These are phyloP conservation scores for Aphanomyces euteiches DNA, from an alignment of 352 stramenopile genomes.

Conservation along the genomic window DNA sequence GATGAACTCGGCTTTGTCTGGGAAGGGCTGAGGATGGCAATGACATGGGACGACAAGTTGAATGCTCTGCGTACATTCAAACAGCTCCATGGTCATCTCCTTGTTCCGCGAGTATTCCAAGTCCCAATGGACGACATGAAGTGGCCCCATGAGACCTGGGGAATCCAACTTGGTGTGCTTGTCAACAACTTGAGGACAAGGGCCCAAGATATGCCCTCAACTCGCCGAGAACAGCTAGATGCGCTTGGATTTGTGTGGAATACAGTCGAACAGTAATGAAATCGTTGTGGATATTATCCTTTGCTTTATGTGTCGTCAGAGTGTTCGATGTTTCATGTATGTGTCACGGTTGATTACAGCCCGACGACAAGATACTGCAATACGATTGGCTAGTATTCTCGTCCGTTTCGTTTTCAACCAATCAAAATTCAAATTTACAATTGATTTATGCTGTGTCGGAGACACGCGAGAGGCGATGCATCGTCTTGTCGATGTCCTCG, in stretches of 20 bases:
- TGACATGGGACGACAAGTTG: neutral
- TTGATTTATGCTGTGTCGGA: constrained; percentile 72
- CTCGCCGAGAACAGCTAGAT: neutral
- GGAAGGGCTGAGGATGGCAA: neutral
- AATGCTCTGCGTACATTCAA: neutral
- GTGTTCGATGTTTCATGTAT: no score
- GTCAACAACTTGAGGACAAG: neutral
- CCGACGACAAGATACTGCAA: no score
- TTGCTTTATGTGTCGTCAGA: no score
- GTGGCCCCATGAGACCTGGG: neutral
- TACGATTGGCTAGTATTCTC: no score
- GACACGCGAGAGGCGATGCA: constrained; percentile 53
- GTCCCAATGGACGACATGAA: neutral
- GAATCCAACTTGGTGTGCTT: neutral
- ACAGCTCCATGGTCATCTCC: neutral
- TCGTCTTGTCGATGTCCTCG: constrained; percentile 77
- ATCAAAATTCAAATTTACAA: constrained; percentile 2
- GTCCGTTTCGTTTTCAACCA: neutral
- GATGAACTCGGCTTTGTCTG: neutral
- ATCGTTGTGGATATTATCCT: no score
- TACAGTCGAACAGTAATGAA: no score
- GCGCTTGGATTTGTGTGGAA: constrained; percentile 7
- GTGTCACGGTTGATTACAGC: no score
- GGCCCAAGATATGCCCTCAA: neutral
- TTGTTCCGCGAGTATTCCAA: neutral